Evolutionary conservation across 306 rosid genomes (phyloP), one percentile per base, ranked within the genome.

Genomic region (Citrullus mucosospermus): DNA sequence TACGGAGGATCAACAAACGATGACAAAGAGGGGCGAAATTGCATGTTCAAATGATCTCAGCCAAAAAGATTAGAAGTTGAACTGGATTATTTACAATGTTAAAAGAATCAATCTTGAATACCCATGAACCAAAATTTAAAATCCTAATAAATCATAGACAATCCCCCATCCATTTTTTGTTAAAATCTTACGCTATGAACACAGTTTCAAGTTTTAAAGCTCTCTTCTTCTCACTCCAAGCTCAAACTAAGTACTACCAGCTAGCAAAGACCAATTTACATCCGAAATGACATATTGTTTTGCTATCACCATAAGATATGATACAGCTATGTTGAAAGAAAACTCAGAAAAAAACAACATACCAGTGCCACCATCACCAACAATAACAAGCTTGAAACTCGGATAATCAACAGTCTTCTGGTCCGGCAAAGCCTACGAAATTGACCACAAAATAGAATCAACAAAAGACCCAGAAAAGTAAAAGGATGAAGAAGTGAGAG

Each of bases 281-380:
- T 25, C 28, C 28, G 28, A 25, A 25, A 63, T 34, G 70, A 16
- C 1, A 63, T 32, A 34, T 16, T 30, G 50, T 30, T 25, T 25
- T 25, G 28, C 28, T 38, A 43, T 38, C 73, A 67, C 8, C 18
- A 50, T 14, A 50, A 50, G 50, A 67, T 39, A 36, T 4, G 25
- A 17, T 12, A 61, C 18, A 50, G 55, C 39, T 36, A 9, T 34
- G 9, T 2, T 3, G 9, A 65, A 65, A 16, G 48, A 18, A 65
- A 2, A 17, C 25, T 32, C 48, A 14, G 48, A 36, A 16, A 65
- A 25, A 25, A 25, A 25, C 28, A 25, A 53, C 9, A 25, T 71
- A 89, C 93, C 92, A 51, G 97, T 89, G 81, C 97, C 94, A 41
- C 94, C 97, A 73, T 89, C 97, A 73, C 97, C 94, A 39, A 88